Percentiles rank a stretch among this genome's conserved stretches.
Evolutionary conservation across 768 basidiomycete genomes (phyloP).

Genomic region (Leucosporidium yakuticum): DNA sequence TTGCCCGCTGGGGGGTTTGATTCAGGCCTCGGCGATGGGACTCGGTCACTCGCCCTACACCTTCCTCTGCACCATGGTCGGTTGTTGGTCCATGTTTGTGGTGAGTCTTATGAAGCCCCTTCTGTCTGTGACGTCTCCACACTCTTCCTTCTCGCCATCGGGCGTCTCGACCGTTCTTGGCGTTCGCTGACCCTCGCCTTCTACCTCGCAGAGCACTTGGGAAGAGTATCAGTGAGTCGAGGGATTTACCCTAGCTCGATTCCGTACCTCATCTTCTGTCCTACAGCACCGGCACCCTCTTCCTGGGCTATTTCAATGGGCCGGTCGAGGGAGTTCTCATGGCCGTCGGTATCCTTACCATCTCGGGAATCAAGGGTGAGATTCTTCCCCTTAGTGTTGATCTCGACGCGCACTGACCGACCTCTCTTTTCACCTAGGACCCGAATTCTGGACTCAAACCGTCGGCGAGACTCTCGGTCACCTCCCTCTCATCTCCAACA

Average conservation of each 20-base stretch:
- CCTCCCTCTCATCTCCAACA: constrained; percentile 7
- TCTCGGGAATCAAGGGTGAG: constrained; percentile 12
- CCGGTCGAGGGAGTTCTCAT: constrained; percentile 2
- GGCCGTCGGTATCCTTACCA: constrained; percentile 8
- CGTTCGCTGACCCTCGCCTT: neutral
- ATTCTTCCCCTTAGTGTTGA: neutral
- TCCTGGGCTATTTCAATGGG: constrained; percentile 26
- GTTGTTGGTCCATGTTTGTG: constrained; percentile 28
- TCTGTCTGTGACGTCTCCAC: too few species aligned
- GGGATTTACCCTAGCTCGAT: too few species aligned
- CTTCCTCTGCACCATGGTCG: constrained; percentile 21
- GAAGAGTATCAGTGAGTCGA: constrained; percentile 18
- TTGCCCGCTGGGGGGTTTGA: constrained; percentile 24
- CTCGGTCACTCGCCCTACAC: constrained; percentile 22
- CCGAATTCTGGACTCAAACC: constrained; percentile 14
- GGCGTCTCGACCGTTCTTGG: too few species aligned
- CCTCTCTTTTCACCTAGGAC: neutral
- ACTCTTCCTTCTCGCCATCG: too few species aligned
- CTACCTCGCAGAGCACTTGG: constrained; percentile 13
- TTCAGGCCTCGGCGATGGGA: constrained; percentile 18
- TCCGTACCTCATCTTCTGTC: too few species aligned
- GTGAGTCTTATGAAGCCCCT: too few species aligned
- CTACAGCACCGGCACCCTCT: constrained; percentile 21
- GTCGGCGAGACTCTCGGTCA: neutral
- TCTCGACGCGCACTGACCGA: neutral